phyloP scores from a whole-genome alignment of 129 eudicot species.

The Ambrosia trifida region DNA sequence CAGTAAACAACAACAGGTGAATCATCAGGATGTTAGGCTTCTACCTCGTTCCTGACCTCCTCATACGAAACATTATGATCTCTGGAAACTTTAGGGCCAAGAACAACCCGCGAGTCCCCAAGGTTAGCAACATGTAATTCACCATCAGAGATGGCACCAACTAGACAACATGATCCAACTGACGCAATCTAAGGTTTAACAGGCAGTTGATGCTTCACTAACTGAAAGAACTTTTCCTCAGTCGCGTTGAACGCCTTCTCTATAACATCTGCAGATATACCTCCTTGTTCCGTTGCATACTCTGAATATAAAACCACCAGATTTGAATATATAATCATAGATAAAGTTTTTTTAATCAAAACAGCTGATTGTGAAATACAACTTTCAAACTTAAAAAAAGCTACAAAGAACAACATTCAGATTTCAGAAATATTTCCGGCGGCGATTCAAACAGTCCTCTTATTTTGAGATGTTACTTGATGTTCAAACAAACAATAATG shows the following conservation, averaged over 20 bases:
- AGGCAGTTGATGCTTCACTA: slow-evolving; percentile 64
- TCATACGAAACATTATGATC: slow-evolving; percentile 91
- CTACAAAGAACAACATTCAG: too few species aligned
- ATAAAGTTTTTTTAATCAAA: too few species aligned
- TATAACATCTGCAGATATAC: slow-evolving; percentile 79
- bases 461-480: too few species aligned
- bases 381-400: too few species aligned
- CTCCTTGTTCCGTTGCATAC: slow-evolving; percentile 80
- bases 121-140: slow-evolving; percentile 85
- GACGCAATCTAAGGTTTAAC: slow-evolving; percentile 77
- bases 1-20: slow-evolving; percentile 69
- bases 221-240: slow-evolving; percentile 73
- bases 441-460: too few species aligned
- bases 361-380: too few species aligned
- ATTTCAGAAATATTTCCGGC: too few species aligned
- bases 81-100: slow-evolving; percentile 60
- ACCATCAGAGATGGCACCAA: slow-evolving; percentile 81
- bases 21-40: slow-evolving; percentile 90
- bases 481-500: too few species aligned
- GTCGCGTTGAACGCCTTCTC: slow-evolving; percentile 86
- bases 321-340: slow-evolving; percentile 8
- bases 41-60: slow-evolving; percentile 89
- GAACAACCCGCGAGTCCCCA: slow-evolving; percentile 93
- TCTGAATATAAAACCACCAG: slow-evolving; percentile 38
- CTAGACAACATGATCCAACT: slow-evolving; percentile 91